Evolutionary conservation across 2,329 filamentous ascomycete genomes (phyloP), one percentile per base, ranked within the genome.

Genomic region (Chaetomiaceae sp.): DNA sequence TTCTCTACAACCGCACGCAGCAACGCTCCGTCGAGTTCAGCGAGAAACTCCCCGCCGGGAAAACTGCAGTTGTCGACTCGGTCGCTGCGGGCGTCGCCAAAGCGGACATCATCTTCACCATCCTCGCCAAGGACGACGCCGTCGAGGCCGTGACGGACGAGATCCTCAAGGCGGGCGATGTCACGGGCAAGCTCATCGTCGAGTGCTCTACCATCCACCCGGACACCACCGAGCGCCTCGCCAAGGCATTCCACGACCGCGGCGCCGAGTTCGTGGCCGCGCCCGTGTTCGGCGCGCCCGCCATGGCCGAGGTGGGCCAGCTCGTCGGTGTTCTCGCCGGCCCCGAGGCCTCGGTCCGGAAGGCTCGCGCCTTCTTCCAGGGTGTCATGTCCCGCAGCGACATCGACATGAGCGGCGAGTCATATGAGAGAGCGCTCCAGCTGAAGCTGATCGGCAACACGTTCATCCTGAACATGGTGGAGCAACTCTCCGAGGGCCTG

Each of bases 201-300:
- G 89, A 95, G 61, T 90, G 85, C 73, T 93, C 87, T 3, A 95
- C 89, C 20, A 79, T 95, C 29, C 86, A 93, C 64, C 89, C 90
- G 0, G 84, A 90, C 45, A 88, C 86, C 4, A 86, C 86, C 1
- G 78, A 86, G 50, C 72, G 72, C 20, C 65, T 88, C 3, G 82
- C 82, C 20, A 71, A 79, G 55, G 70, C 66, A 20, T 69, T 84
- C 49, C 69, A 70, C 11, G 72, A 63, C 2, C 73, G 73, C 19
- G 85, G 85, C 6, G 88, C 77, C 2, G 73, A 81, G 32, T 94
- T 95, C 60, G 79, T 95, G 15, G 85, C 86, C 1, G 74, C 70
- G 5, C 75, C 75, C 15, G 79, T 90, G 4, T 89, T 89, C 58
- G 84, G 84, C 6, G 81, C 82, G 1, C 82, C 84, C 2, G 75